A percentile compares a stretch with the other conserved stretches of the same genome.
These are phyloP conservation scores for Trichoderma endophyticum DNA, from an alignment of 2,329 filamentous ascomycete species.

Conservation along the genomic window DNA sequence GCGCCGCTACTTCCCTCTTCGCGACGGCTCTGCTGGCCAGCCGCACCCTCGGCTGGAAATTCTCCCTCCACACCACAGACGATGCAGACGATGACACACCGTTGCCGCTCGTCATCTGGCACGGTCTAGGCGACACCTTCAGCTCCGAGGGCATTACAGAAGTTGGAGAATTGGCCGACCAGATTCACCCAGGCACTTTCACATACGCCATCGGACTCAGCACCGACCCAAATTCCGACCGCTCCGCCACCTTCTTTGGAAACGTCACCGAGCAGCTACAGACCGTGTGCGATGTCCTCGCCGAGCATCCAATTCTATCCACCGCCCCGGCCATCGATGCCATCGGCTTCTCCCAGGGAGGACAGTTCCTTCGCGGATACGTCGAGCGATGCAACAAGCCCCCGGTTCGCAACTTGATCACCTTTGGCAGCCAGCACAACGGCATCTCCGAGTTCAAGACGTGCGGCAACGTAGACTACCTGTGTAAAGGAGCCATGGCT, in stretches of 20 bases:
- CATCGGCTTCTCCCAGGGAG: conserved; percentile 91
- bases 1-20: background rate
- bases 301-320: conserved; percentile 72
- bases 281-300: conserved; percentile 73
- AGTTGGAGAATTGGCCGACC: conserved; percentile 68
- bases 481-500: conserved; percentile 77
- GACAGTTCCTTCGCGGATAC: conserved; percentile 90
- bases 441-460: conserved; percentile 80
- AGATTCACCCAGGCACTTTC: conserved; percentile 76
- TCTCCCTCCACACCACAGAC: conserved; percentile 28
- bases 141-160: conserved; percentile 69
- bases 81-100: conserved; percentile 58
- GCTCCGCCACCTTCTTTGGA: conserved; percentile 83
- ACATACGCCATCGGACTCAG: conserved; percentile 76
- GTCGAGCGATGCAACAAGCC: conserved; percentile 81
- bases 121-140: conserved; percentile 75
- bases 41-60: background rate
- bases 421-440: conserved; percentile 88
- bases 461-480: conserved; percentile 69
- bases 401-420: conserved; percentile 74
- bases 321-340: conserved; percentile 84
- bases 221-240: conserved; percentile 65
- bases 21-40: conserved; percentile 11
- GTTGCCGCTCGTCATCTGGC: conserved; percentile 91
- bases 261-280: conserved; percentile 79